These are phyloP conservation scores for Malus asiatica DNA, from an alignment of 306 rosid species.

Conservation along the genomic window DNA sequence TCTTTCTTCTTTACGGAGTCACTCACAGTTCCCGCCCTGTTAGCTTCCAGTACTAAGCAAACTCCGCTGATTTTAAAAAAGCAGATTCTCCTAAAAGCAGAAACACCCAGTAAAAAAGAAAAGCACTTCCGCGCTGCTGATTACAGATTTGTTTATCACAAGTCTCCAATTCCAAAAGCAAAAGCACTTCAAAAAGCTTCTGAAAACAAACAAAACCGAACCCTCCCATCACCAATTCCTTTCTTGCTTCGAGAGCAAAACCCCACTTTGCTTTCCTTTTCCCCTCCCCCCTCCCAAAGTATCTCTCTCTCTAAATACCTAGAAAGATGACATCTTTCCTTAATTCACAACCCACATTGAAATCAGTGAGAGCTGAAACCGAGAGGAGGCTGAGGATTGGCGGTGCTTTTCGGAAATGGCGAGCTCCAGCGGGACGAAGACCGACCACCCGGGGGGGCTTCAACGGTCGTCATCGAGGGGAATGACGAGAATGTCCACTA, in stretches of 20 bases:
- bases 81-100: background rate
- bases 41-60: background rate
- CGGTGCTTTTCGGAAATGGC: slow-evolving; percentile 46
- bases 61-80: background rate
- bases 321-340: background rate
- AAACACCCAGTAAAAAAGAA: background rate
- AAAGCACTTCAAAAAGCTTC: slow-evolving; percentile 12
- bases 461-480: slow-evolving; percentile 37
- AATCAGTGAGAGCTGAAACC: background rate
- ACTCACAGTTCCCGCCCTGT: background rate
- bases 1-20: background rate
- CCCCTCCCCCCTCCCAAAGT: slow-evolving; percentile 65
- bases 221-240: slow-evolving; percentile 26
- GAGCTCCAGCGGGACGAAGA: slow-evolving; percentile 74
- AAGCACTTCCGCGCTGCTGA: background rate
- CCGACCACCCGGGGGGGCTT: slow-evolving; percentile 21
- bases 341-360: background rate
- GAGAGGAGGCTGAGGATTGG: background rate
- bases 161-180: slow-evolving; percentile 20
- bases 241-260: slow-evolving; percentile 57
- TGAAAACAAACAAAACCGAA: background rate
- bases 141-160: slow-evolving; percentile 10
- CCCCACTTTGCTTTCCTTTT: slow-evolving; percentile 12
- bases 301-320: slow-evolving; percentile 21
- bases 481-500: slow-evolving; percentile 39